A percentile compares a stretch with the other conserved stretches of the same genome.
Conservation (phyloP, 257 asterid species). For the Primulina huaijiensis region DNA sequence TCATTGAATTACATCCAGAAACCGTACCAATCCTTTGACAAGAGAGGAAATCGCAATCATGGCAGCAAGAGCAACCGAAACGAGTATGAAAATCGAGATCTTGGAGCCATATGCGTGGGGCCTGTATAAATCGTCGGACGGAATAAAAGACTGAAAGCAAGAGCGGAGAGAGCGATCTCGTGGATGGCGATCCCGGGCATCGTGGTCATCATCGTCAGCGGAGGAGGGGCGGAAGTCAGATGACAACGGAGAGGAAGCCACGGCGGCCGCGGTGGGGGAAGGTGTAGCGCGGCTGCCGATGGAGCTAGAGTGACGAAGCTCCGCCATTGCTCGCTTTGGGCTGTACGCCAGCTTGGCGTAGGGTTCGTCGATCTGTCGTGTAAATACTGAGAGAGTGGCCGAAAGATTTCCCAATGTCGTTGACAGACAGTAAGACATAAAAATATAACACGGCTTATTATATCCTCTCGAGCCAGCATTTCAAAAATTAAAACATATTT, state of each 20-base stretch:
- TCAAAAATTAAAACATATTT: too few relatives aligned
- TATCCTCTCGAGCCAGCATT: too few relatives aligned
- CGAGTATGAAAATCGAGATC: conserved; percentile 54
- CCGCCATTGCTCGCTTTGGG: conserved; percentile 97
- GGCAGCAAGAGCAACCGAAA: conserved; percentile 43
- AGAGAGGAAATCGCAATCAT: conserved; percentile 50
- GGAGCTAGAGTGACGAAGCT: conserved; percentile 98
- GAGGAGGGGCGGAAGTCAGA: conserved; percentile 32
- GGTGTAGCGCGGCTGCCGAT: conserved; percentile 60
- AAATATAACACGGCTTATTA: too few relatives aligned
- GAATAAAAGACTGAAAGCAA: conserved; percentile 43
- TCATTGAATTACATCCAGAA: conserved; percentile 15
- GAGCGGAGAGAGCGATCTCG: conserved; percentile 79
- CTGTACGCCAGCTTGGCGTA: conserved; percentile 82
- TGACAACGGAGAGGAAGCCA: conserved; percentile 60
- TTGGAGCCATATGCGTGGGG: conserved; percentile 47
- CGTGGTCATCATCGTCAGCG: conserved; percentile 44
- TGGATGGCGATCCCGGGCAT: conserved; percentile 64
- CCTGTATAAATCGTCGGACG: conserved; percentile 63
- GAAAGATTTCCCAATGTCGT: too few relatives aligned
- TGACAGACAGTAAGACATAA: too few relatives aligned
- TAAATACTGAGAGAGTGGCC: too few relatives aligned
- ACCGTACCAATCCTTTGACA: conserved; percentile 65
- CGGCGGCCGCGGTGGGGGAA: conserved; percentile 46
- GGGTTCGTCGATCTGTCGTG: background rate